Evolutionary conservation across 305 asterid genomes (phyloP).

Genomic region (Solanum hybrid): DNA sequence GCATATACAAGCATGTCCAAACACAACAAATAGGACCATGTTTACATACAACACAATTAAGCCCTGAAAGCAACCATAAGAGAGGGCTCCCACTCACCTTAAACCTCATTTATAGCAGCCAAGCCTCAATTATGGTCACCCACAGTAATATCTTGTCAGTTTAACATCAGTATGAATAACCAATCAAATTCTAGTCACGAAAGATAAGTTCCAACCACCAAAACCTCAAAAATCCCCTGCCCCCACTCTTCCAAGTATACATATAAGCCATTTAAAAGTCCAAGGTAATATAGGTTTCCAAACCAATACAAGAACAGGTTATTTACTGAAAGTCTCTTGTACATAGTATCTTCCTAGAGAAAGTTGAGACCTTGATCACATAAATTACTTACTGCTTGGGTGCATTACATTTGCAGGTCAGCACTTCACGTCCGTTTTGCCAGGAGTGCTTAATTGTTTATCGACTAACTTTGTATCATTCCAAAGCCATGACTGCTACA

Average conservation of each 20-base stretch:
- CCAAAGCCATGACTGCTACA: constrained; percentile 81
- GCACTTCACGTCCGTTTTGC: constrained; percentile 46
- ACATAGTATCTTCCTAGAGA: not conserved
- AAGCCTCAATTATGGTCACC: not conserved
- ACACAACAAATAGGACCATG: not conserved
- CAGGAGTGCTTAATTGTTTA: constrained; percentile 59
- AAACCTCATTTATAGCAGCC: not conserved
- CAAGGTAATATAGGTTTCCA: not conserved
- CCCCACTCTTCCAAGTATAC: not conserved
- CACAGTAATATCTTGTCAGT: not conserved
- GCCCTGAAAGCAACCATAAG: not conserved
- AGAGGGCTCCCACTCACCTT: not conserved
- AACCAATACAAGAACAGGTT: not conserved
- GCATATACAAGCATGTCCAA: not conserved
- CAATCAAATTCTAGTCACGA: not conserved
- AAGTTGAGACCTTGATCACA: not conserved
- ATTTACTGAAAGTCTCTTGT: constrained; percentile 1
- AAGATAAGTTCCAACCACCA: not conserved
- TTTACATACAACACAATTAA: not conserved
- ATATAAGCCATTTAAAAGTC: not conserved
- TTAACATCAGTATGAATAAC: not conserved
- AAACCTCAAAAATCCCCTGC: not conserved
- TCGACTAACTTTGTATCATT: constrained; percentile 54
- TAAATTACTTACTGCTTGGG: not conserved
- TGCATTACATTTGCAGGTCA: constrained; percentile 47